Evolutionary conservation across 225 moss, liverwort and hornwort genomes (phyloP), one percentile per base, ranked within the genome.

Genomic region (Pseudisothecium myosuroides): DNA sequence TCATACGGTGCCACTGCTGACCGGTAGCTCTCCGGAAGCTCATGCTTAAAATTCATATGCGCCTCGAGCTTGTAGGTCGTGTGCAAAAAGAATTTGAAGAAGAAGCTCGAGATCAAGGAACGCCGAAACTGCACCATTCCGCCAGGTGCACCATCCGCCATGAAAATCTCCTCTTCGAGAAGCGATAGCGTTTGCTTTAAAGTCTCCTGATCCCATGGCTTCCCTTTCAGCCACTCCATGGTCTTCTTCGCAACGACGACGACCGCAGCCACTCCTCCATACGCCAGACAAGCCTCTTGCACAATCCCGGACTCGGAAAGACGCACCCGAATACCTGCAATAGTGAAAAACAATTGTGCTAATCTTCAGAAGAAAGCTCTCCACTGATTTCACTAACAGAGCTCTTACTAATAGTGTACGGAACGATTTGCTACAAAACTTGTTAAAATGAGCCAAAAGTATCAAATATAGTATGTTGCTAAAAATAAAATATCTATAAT

Each of bases 81-180:
- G 66, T 93, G 64, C 41, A 98, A 81, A 66, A 94, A 97, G 87
- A 98, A 97, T 80, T 98, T 98, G 85, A 98, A 98, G 88, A 98
- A 95, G 83, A 98, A 98, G 71, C 97, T 97, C 52, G 95, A 89
- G 7, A 95, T 93, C 41, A 98, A 89, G 7, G 97, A 96, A 58
- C 95, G 94, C 4, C 98, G 96, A 88, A 97, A 98, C 90, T 98
- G 94, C 66, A 98, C 96, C 98, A 98, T 98, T 68, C 98, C 98
- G 41, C 98, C 98, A 7, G 97, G 98, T 17, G 98, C 98, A 78
- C 92, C 94, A 15, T 93, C 94, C 55, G 89, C 90, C 84, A 98
- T 96, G 55, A 72, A 89, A 76, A 98, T 92, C 65, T 98, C 98
- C 56, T 94, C 85, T 74, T 91, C 89, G 31, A 98, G 88, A 37